phyloP scores from a whole-genome alignment of 768 basidiomycete species.

The Candolleomyces aberdarensis region DNA sequence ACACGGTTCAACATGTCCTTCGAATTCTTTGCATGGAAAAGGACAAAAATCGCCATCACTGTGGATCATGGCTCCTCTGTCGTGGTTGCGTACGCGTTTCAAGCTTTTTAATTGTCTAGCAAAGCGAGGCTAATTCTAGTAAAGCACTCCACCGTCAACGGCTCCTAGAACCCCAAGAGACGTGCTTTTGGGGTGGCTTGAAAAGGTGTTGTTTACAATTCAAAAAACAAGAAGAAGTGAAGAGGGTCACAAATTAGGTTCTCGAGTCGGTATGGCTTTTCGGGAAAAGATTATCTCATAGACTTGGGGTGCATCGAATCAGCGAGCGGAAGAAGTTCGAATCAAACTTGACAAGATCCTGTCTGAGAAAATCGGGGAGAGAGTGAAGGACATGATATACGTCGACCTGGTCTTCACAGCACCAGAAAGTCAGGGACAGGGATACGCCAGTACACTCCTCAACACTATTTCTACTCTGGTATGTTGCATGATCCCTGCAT shows the following conservation, averaged over 20 bases:
- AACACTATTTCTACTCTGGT: conserved; percentile 19
- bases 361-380: conserved; percentile 14
- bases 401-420: conserved; percentile 19
- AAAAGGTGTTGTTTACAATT: too few species aligned
- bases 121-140: too few species aligned
- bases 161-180: too few species aligned
- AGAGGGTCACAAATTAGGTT: too few species aligned
- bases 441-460: conserved; percentile 20
- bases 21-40: conserved; percentile 12
- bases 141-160: too few species aligned
- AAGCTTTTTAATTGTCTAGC: background rate
- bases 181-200: too few species aligned
- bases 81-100: conserved; percentile 15
- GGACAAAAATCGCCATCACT: conserved; percentile 16
- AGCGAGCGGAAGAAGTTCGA: conserved; percentile 19
- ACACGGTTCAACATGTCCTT: conserved; percentile 12
- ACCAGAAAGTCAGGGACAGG: conserved; percentile 18
- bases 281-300: background rate
- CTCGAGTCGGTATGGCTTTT: too few species aligned
- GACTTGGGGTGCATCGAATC: background rate
- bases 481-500: background rate
- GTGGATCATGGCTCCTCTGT: conserved; percentile 16
- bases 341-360: conserved; percentile 11
- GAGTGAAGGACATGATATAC: conserved; percentile 18
- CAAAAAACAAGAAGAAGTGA: too few species aligned